phyloP scores from a whole-genome alignment of 805 yeast species.

The Candida boleticola region DNA sequence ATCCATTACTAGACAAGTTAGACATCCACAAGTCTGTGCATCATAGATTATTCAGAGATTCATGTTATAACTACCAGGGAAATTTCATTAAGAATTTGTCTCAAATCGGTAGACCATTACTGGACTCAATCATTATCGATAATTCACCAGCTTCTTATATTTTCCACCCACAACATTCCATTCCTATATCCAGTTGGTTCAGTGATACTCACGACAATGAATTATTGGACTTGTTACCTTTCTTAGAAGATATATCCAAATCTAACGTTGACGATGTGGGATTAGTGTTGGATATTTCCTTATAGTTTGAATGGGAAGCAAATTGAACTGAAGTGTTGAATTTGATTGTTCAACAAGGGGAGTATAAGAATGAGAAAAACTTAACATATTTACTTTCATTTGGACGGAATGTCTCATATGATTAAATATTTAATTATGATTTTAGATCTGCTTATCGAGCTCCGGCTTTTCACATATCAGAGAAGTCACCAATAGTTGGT shows the following conservation, averaged over 20 bases:
- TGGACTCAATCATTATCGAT: constrained; percentile 85
- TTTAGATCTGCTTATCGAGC: too few species aligned
- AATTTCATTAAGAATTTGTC: constrained; percentile 91
- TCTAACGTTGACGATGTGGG: constrained; percentile 80
- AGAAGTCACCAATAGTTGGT: too few species aligned
- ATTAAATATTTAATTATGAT: too few species aligned
- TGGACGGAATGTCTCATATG: too few species aligned
- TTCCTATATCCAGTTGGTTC: constrained; percentile 97
- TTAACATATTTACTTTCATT: too few species aligned
- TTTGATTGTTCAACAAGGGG: neutral
- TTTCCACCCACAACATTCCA: constrained; percentile 96
- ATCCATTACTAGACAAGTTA: constrained; percentile 86
- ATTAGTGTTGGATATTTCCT: constrained; percentile 74
- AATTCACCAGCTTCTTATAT: constrained; percentile 98
- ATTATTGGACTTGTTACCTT: constrained; percentile 84
- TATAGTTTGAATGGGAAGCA: constrained; percentile 18
- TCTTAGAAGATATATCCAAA: constrained; percentile 78
- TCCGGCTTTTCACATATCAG: too few species aligned
- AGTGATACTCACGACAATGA: constrained; percentile 98
- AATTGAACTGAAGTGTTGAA: too few species aligned
- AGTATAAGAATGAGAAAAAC: neutral
- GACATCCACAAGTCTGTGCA: constrained; percentile 76
- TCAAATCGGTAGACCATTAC: constrained; percentile 89
- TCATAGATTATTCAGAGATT: constrained; percentile 90
- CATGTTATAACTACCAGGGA: constrained; percentile 91